A percentile compares a stretch with the other conserved stretches of the same genome.
Conservation (phyloP, 2,329 filamentous ascomycete genomes). For the Talaromyces albobiverticillius region DNA sequence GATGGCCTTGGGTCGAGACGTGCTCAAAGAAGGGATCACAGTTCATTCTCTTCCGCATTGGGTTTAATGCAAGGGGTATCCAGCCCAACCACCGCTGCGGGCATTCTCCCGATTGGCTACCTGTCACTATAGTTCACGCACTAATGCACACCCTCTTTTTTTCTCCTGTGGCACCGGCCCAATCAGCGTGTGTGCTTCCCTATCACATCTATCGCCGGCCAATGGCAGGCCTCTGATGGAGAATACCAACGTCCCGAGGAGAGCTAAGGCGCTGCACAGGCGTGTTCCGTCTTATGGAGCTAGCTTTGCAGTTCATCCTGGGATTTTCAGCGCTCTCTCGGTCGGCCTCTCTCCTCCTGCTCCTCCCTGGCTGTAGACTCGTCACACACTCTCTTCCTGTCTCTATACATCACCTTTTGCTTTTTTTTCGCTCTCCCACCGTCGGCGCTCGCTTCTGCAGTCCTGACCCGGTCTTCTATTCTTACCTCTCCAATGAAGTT, state of each 20-base stretch:
- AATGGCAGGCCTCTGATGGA: not conserved
- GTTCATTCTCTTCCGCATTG: not conserved
- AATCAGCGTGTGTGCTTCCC: not conserved
- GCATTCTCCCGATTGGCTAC: slow-evolving; percentile 15
- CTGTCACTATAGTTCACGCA: not conserved
- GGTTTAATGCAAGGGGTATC: slow-evolving; percentile 14
- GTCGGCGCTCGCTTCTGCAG: not conserved
- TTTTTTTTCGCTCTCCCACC: not conserved
- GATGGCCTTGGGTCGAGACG: too few species aligned
- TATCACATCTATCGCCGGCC: not conserved
- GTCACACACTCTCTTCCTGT: not conserved
- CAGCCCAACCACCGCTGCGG: slow-evolving; percentile 6
- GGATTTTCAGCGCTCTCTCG: too few species aligned
- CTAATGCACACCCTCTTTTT: not conserved
- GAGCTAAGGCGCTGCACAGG: too few species aligned
- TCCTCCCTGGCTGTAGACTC: slow-evolving; percentile 2
- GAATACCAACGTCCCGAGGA: not conserved
- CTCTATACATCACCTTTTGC: not conserved
- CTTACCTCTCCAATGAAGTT: not conserved
- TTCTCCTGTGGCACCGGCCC: not conserved
- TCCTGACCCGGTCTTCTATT: too few species aligned
- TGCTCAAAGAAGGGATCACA: too few species aligned
- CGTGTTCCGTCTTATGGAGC: too few species aligned
- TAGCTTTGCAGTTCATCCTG: too few species aligned
- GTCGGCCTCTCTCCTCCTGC: too few species aligned